Base-by-base conservation (phyloP, 1,139 yeast genomes). In the Geotrichum siamense region DNA sequence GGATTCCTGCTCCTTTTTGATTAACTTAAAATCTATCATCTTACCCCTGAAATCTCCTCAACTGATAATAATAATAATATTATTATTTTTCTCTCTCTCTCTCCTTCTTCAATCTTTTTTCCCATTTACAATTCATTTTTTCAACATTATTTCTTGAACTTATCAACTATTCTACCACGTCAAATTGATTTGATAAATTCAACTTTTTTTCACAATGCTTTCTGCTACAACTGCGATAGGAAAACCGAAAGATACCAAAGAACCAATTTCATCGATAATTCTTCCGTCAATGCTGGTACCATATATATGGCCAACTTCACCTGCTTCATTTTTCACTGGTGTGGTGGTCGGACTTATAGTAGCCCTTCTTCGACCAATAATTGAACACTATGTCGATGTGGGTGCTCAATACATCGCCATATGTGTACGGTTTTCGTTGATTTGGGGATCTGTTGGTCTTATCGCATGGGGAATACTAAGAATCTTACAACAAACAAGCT, bases 241-340 rank as follows among this genome's bases (percentile, higher is more conserved):
- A 12, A 21, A 23, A 17, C 41, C 45, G 8, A 34, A 36, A 35
- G 20, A 20, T 21, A 35, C 46, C n/a, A 39, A 40, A 2, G 26
- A 27, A 5, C 48, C 34, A 25, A 38, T 44, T 20, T 44, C 48
- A 3, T 44, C 51, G 10, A 39, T 44, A 25, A 41, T 47, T n/a
- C 36, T 51, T 15, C 49, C 53, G 3, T 36, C 44, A 10, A 39
- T 44, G 25, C 41, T 52, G 1, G 52, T 53, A 13, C 56, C 56
- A 8, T 52, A 49, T 39, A 51, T 53, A 32, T 52, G 53, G 51
- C 56, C 56, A 5, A 41, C 51, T 5, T 52, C 55, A n/a, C 59
- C 59, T 1, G 53, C 58, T 2, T 56, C 59, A 10, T 56, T 56
- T 43, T 48, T 52, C 22, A 48, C 58, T 8, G 60, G 60, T 16